Percentiles rank a stretch among this genome's conserved stretches.
These are phyloP conservation scores for Termitomyces sp. DNA, from an alignment of 768 basidiomycete genomes.

Conservation along the genomic window DNA sequence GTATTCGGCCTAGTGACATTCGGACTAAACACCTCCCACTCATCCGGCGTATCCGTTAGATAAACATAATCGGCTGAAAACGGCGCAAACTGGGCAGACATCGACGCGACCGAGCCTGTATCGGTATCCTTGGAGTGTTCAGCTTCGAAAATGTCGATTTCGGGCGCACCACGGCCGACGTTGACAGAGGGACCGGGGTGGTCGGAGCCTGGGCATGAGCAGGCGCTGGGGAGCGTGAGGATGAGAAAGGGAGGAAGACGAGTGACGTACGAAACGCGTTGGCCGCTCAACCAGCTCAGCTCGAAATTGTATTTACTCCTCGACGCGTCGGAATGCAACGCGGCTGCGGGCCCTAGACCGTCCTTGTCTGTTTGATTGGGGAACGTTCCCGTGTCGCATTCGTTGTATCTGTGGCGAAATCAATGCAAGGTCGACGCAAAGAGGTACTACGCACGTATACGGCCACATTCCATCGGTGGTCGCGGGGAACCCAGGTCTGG, in stretches of 20 bases:
- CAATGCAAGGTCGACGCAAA: too few species aligned
- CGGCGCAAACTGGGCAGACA: constrained; percentile 65
- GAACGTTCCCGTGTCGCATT: constrained; percentile 77
- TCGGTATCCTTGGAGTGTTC: constrained; percentile 52
- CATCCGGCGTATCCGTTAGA: constrained; percentile 25
- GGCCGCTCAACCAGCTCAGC: constrained; percentile 76
- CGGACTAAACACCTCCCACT: constrained; percentile 31
- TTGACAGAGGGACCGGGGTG: constrained; percentile 70
- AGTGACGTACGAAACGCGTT: constrained; percentile 59
- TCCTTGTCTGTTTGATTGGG: constrained; percentile 63
- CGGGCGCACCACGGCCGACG: constrained; percentile 70
- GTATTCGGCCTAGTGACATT: constrained; percentile 31
- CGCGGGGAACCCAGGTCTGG: constrained; percentile 74
- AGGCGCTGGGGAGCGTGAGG: constrained; percentile 42
- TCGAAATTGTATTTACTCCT: constrained; percentile 49
- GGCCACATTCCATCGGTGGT: constrained; percentile 85
- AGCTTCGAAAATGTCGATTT: constrained; percentile 82
- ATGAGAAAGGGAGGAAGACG: neutral
- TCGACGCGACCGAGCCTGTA: constrained; percentile 55
- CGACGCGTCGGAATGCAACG: constrained; percentile 48
- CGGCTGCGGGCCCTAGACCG: constrained; percentile 55
- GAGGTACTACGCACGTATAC: constrained; percentile 59
- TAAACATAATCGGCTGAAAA: constrained; percentile 42
- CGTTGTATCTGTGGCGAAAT: constrained; percentile 41
- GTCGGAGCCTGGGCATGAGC: constrained; percentile 71